A percentile compares a stretch with the other conserved stretches of the same genome.
These are phyloP conservation scores for Suillus paluster DNA, from an alignment of 768 basidiomycete genomes.

Conservation along the genomic window DNA sequence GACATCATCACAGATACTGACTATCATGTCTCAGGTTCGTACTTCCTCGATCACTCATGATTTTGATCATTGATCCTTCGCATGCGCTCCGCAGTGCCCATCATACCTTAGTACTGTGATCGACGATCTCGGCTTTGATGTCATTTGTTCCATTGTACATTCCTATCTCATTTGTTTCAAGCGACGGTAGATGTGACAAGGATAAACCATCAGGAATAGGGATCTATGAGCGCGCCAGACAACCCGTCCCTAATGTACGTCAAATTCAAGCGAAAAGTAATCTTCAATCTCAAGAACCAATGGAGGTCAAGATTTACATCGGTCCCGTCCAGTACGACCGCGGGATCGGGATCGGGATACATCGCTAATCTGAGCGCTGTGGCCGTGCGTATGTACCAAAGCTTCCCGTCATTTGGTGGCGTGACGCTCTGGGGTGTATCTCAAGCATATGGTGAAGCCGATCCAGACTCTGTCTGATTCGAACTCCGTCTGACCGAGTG, in stretches of 20 bases:
- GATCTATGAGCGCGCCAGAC: slow-evolving; percentile 48
- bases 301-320: slow-evolving; percentile 47
- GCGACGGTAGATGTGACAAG: neutral
- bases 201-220: slow-evolving; percentile 34
- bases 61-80: slow-evolving; percentile 3
- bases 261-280: slow-evolving; percentile 6
- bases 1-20: slow-evolving; percentile 48
- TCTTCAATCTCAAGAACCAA: slow-evolving; percentile 8
- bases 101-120: slow-evolving; percentile 61
- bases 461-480: neutral
- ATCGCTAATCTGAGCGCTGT: slow-evolving; percentile 37
- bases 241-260: slow-evolving; percentile 43
- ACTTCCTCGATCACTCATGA: neutral
- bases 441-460: slow-evolving; percentile 37
- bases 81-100: slow-evolving; percentile 52
- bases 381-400: slow-evolving; percentile 37
- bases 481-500: neutral
- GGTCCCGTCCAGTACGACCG: slow-evolving; percentile 46
- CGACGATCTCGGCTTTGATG: slow-evolving; percentile 67
- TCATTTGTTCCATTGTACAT: slow-evolving; percentile 66
- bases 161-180: neutral
- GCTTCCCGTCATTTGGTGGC: slow-evolving; percentile 48
- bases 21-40: slow-evolving; percentile 49
- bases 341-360: slow-evolving; percentile 41
- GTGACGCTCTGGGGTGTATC: slow-evolving; percentile 52